Conservation (phyloP, 1,284 basidiomycete species). For the Moniliella sp. region DNA sequence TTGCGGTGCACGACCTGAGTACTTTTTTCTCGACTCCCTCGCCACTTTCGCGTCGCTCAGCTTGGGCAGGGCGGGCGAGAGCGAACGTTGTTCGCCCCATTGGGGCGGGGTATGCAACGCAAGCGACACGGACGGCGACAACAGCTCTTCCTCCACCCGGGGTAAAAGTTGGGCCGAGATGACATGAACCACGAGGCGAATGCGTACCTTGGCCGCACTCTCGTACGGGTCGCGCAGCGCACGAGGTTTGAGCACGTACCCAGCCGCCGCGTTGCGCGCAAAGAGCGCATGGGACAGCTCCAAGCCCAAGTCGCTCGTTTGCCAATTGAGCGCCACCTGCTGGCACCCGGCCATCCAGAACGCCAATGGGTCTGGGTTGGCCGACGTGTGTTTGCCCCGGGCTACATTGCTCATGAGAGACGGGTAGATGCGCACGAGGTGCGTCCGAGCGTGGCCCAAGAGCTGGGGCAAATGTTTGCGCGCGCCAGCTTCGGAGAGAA, state of each 20-base stretch:
- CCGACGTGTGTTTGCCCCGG: constrained; percentile 16
- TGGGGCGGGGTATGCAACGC: constrained; percentile 10
- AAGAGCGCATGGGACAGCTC: constrained; percentile 91
- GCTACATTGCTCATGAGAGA: constrained; percentile 44
- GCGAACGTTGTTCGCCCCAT: constrained; percentile 9
- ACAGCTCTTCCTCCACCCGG: constrained; percentile 10
- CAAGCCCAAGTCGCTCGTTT: constrained; percentile 49
- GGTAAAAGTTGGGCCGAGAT: constrained; percentile 87
- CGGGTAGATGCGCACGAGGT: constrained; percentile 74
- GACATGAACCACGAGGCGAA: constrained; percentile 35
- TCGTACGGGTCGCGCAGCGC: constrained; percentile 45
- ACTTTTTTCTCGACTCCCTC: neutral
- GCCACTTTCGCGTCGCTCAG: neutral
- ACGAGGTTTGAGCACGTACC: constrained; percentile 74
- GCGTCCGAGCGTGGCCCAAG: constrained; percentile 65
- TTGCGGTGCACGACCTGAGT: constrained; percentile 11
- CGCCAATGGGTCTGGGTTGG: constrained; percentile 70
- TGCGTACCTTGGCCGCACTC: constrained; percentile 9
- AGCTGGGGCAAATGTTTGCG: constrained; percentile 41
- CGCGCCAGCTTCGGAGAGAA: constrained; percentile 51
- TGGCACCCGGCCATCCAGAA: constrained; percentile 84
- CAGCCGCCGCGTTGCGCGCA: constrained; percentile 56
- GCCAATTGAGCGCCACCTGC: constrained; percentile 92
- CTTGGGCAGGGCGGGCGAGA: neutral
- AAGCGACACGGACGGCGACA: constrained; percentile 18